Conservation (phyloP, 768 basidiomycete genomes). For the Imleria badia region DNA sequence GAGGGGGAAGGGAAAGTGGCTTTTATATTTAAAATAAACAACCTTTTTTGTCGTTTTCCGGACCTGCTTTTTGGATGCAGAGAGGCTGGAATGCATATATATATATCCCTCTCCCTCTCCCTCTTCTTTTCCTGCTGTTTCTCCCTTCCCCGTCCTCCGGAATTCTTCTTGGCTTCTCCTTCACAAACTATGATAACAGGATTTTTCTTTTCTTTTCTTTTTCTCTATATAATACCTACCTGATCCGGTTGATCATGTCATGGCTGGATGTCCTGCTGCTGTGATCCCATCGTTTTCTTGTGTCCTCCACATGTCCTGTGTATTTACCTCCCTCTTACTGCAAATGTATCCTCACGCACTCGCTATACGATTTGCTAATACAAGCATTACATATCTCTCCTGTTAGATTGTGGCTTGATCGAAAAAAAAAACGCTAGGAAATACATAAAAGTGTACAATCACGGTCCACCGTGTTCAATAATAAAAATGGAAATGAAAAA, state of each 20-base stretch:
- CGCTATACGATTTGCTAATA: slow-evolving; percentile 17
- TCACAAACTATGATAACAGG: slow-evolving; percentile 2
- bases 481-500: too few species aligned
- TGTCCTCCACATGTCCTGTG: slow-evolving; percentile 15
- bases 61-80: background rate
- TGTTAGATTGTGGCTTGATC: background rate
- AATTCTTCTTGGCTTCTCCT: background rate
- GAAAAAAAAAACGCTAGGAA: background rate
- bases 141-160: background rate
- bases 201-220: background rate
- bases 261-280: slow-evolving; percentile 1
- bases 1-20: background rate
- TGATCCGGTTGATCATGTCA: background rate
- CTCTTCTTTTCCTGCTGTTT: background rate
- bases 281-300: background rate
- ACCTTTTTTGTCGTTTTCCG: background rate
- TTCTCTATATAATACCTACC: slow-evolving; percentile 14
- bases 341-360: slow-evolving; percentile 23
- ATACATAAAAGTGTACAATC: slow-evolving; percentile 1
- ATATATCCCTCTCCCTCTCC: too few species aligned
- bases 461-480: background rate
- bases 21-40: background rate
- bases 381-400: too few species aligned
- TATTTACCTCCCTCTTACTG: slow-evolving; percentile 14
- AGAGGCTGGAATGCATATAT: background rate